Base-by-base conservation (phyloP, 1,284 basidiomycete species). In the Lignosus rhinocerotis region DNA sequence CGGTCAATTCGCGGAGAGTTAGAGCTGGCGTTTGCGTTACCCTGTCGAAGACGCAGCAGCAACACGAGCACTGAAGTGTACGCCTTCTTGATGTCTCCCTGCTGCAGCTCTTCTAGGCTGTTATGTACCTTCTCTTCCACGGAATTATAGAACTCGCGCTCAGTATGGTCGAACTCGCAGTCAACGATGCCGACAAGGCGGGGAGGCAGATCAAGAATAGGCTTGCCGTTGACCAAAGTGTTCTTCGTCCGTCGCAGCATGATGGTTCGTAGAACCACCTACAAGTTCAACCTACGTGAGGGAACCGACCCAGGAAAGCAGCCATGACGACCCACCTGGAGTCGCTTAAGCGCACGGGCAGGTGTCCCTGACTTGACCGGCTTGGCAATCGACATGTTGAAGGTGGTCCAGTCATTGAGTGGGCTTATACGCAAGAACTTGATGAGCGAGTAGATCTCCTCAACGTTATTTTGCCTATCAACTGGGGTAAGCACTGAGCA, bases 181-280 rank as follows among this genome's bases (percentile, higher is more conserved):
- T 85, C 79, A 0, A 97, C 78, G 36, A 95, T 76, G 12, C 91
- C 76, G 31, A 99, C 80, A 1, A 74, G 82, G 6, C 94, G 85
- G 30, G 80, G 81, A 0, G 96, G 97, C 1, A 99, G 82, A 33
- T 89, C 82, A 43, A 99, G 80, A n/a, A 99, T 80, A 0, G 86
- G 84, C 66, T 94, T 92, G 14, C 96, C 96, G 65, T 96, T 92
- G 60, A 94, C 73, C 0, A 80, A 76, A 41, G 93, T 87, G 42
- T 89, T 86, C 74, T 99, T 99, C 3, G 85, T 90, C 1, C 96
- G 86, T 6, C 96, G 84, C 17, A 98, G 84, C 94, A 99, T 97
- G 66, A 96, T 81, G 2, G 90, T 84, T 65, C 90, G 87, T 6
- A 98, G 78, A 2, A 98, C 87, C 42, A 92, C 85, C 84, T 93